A percentile compares a stretch with the other conserved stretches of the same genome.
phyloP scores from a whole-genome alignment of 768 basidiomycete species.

The Leccinum subgranulosum region DNA sequence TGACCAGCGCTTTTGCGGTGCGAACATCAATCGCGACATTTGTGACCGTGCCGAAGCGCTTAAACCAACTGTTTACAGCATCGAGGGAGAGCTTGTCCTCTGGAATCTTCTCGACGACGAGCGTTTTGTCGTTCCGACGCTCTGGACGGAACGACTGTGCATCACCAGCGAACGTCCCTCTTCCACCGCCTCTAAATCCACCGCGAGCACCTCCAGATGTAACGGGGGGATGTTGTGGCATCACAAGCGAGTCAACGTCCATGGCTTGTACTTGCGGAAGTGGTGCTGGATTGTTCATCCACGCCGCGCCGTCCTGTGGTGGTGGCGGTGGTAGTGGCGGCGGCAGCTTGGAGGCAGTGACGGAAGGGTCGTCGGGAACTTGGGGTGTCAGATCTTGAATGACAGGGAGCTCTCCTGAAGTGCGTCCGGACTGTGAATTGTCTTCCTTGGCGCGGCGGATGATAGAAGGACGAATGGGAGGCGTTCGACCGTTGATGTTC shows the following conservation, averaged over 20 bases:
- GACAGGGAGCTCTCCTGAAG: conserved; percentile 74
- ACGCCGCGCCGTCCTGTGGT: conserved; percentile 21
- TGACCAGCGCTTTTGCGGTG: conserved; percentile 79
- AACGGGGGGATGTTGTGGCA: conserved; percentile 17
- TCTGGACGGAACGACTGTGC: conserved; percentile 65
- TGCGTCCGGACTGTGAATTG: conserved; percentile 38
- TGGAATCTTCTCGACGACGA: conserved; percentile 95
- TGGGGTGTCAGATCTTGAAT: conserved; percentile 80
- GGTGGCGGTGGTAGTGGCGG: not conserved
- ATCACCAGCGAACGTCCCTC: conserved; percentile 62
- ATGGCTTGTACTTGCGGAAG: conserved; percentile 16
- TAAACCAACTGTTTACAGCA: conserved; percentile 84
- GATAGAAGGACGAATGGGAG: conserved; percentile 52
- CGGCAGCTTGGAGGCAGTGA: conserved; percentile 19
- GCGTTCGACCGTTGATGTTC: conserved; percentile 30
- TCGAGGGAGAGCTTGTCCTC: conserved; percentile 75
- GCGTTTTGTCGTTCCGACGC: conserved; percentile 68
- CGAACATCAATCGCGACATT: conserved; percentile 84
- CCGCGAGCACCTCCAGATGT: conserved; percentile 41
- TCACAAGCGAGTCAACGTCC: conserved; percentile 35
- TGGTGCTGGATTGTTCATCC: conserved; percentile 16
- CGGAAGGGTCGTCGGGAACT: conserved; percentile 32
- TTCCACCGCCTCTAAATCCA: conserved; percentile 45
- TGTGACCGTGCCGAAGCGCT: conserved; percentile 87
- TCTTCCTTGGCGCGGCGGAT: conserved; percentile 57